A percentile compares a stretch with the other conserved stretches of the same genome.
phyloP scores from a whole-genome alignment of 495 filamentous ascomycete species.

The Penicillium pancosmium region DNA sequence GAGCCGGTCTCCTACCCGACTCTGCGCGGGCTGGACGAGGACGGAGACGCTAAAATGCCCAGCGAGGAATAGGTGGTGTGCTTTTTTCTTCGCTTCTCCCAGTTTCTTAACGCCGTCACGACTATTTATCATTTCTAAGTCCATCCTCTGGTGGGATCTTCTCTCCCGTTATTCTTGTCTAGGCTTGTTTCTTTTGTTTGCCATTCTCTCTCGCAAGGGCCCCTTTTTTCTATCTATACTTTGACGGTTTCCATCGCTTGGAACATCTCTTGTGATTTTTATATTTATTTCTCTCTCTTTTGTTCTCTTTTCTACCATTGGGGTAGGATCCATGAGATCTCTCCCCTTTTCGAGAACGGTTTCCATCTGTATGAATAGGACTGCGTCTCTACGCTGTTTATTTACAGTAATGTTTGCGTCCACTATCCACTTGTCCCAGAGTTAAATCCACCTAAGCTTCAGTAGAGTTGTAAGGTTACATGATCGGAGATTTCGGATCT shows the following conservation, averaged over 20 bases:
- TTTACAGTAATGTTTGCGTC: conserved; percentile 33
- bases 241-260: not conserved
- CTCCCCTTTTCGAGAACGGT: conserved; percentile 5
- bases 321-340: not conserved
- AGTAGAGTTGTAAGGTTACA: conserved; percentile 22
- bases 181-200: conserved; percentile 8
- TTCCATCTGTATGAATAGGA: conserved; percentile 22
- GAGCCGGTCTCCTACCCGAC: conserved; percentile 50
- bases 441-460: too few species aligned
- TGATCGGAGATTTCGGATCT: conserved; percentile 9
- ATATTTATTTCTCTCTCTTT: conserved; percentile 5
- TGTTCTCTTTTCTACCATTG: conserved; percentile 7
- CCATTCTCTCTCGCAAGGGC: conserved; percentile 1
- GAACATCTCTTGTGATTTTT: too few species aligned
- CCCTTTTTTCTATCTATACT: not conserved
- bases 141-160: not conserved
- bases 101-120: conserved; percentile 31
- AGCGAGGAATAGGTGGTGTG: conserved; percentile 22
- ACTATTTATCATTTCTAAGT: conserved; percentile 22
- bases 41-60: conserved; percentile 46
- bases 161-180: conserved; percentile 6
- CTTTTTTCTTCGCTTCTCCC: conserved; percentile 5
- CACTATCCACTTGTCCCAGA: not conserved
- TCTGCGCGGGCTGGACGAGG: conserved; percentile 46
- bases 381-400: conserved; percentile 19